phyloP scores from a whole-genome alignment of 805 yeast genomes.

The Monosporozyma aerobia region DNA sequence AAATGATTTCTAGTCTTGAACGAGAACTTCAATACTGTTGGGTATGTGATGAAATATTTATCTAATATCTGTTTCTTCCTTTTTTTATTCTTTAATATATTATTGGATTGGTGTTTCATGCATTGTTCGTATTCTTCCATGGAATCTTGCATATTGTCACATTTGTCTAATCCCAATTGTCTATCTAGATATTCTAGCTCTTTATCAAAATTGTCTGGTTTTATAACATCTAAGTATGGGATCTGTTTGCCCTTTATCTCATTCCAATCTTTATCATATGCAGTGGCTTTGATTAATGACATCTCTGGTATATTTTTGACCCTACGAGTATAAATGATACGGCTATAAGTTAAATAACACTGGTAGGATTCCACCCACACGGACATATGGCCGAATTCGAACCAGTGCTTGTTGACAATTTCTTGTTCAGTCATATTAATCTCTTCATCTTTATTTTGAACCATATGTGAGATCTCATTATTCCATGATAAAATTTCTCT shows the following conservation, averaged over 20 bases:
- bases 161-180: constrained; percentile 21
- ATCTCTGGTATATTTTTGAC: constrained; percentile 13
- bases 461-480: background rate
- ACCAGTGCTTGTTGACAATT: constrained; percentile 30
- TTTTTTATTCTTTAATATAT: constrained; percentile 11
- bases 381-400: constrained; percentile 38
- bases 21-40: constrained; percentile 4
- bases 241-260: constrained; percentile 17
- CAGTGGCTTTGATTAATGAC: constrained; percentile 36
- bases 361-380: constrained; percentile 38
- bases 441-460: background rate
- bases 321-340: constrained; percentile 31
- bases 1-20: background rate
- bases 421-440: constrained; percentile 6
- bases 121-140: constrained; percentile 14
- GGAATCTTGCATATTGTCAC: constrained; percentile 5
- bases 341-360: constrained; percentile 37
- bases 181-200: constrained; percentile 20
- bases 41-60: constrained; percentile 7
- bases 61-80: constrained; percentile 5
- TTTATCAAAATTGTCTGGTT: constrained; percentile 18
- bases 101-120: constrained; percentile 12
- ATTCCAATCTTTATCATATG: constrained; percentile 38
- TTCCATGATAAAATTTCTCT: constrained; percentile 2
- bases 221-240: constrained; percentile 23